Conservation (phyloP, 768 basidiomycete genomes). For the Cystobasidium onofrii region DNA sequence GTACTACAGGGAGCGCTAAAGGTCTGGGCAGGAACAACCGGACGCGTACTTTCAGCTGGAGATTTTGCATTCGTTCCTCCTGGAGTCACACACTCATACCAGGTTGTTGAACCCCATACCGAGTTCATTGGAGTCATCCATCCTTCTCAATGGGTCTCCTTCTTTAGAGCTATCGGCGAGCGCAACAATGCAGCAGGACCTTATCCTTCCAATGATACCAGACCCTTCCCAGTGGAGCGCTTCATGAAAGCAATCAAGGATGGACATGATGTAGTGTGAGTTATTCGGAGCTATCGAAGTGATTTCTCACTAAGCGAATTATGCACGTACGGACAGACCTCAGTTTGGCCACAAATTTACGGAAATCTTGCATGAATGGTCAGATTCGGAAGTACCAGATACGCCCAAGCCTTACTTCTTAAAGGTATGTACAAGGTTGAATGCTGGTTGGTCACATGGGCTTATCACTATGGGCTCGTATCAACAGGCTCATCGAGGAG, state of each 20-base stretch:
- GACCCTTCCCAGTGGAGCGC: not conserved
- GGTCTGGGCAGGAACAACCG: slow-evolving; percentile 6
- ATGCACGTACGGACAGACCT: not conserved
- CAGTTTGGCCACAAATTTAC: slow-evolving; percentile 1
- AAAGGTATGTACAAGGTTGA: not conserved
- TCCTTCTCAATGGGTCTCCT: slow-evolving; percentile 27
- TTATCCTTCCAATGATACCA: slow-evolving; percentile 5
- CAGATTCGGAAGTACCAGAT: slow-evolving; percentile 4
- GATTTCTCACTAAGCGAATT: no score
- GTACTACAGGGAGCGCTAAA: slow-evolving; percentile 11
- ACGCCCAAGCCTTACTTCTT: slow-evolving; percentile 13
- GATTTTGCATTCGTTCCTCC: slow-evolving; percentile 26
- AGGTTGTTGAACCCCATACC: slow-evolving; percentile 31
- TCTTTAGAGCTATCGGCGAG: slow-evolving; percentile 29
- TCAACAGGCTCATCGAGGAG: slow-evolving; percentile 22
- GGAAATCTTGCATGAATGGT: slow-evolving; percentile 6
- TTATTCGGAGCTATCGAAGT: not conserved
- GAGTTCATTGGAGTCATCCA: slow-evolving; percentile 29
- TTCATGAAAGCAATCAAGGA: slow-evolving; percentile 26
- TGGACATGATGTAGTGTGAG: slow-evolving; percentile 23
- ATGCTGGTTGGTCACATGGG: no score
- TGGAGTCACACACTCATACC: slow-evolving; percentile 14
- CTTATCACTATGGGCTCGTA: no score
- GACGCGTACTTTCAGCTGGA: slow-evolving; percentile 17
- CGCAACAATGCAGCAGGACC: slow-evolving; percentile 4